These are phyloP conservation scores for Penicillium salamii DNA, from an alignment of 495 filamentous ascomycete species.

Conservation along the genomic window DNA sequence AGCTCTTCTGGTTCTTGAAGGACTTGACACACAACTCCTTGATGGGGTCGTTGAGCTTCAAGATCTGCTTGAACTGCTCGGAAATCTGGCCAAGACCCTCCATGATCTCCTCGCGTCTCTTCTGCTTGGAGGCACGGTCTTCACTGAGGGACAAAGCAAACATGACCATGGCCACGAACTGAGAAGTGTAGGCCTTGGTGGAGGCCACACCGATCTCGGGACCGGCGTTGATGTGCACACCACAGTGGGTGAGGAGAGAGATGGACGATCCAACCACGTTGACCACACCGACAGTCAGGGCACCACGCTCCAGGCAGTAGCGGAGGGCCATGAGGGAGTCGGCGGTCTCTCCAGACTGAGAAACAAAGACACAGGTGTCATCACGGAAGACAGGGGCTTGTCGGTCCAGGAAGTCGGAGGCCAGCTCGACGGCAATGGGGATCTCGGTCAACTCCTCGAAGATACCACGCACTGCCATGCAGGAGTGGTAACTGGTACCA, in stretches of 20 bases:
- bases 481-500: constrained; percentile 96
- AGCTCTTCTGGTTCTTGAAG: constrained; percentile 95
- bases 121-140: constrained; percentile 90
- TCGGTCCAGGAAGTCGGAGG: constrained; percentile 96
- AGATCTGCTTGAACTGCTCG: constrained; percentile 84
- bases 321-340: constrained; percentile 95
- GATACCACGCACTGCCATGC: constrained; percentile 96
- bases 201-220: constrained; percentile 98
- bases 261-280: constrained; percentile 98
- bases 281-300: constrained; percentile 94
- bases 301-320: constrained; percentile 96
- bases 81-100: constrained; percentile 85
- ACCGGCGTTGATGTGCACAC: constrained; percentile 98
- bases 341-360: constrained; percentile 98
- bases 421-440: constrained; percentile 92
- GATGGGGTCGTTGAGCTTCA: constrained; percentile 88
- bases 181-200: constrained; percentile 98
- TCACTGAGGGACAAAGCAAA: constrained; percentile 94
- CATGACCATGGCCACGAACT: constrained; percentile 99
- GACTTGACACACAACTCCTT: constrained; percentile 85
- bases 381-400: constrained; percentile 99
- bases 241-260: constrained; percentile 96
- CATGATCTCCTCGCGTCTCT: constrained; percentile 95
- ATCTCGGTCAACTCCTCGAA: constrained; percentile 99
- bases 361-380: constrained; percentile 98